Evolutionary conservation across 1,284 basidiomycete species (phyloP).

Genomic region (Microbotryum saponariae): DNA sequence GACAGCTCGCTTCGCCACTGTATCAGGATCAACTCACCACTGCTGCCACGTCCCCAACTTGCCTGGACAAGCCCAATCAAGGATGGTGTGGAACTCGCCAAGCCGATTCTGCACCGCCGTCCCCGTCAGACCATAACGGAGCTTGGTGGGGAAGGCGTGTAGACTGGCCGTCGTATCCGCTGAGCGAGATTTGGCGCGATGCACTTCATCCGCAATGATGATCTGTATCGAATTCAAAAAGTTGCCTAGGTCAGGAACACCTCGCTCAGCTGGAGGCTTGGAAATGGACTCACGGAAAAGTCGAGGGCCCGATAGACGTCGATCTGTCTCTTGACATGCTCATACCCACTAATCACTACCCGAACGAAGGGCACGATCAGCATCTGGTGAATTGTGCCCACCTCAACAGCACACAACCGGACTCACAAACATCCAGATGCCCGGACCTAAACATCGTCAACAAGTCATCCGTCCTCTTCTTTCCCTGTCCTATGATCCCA

Average conservation of each 20-base stretch:
- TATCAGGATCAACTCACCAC: slow-evolving; percentile 56
- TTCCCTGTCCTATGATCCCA: slow-evolving; percentile 90
- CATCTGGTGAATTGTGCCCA: slow-evolving; percentile 44
- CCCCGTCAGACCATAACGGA: slow-evolving; percentile 68
- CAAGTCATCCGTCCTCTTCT: slow-evolving; percentile 88
- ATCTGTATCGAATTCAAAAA: slow-evolving; percentile 49
- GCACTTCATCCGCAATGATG: slow-evolving; percentile 73
- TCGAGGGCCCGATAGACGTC: slow-evolving; percentile 54
- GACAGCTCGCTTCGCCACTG: slow-evolving; percentile 51
- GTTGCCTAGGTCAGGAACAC: slow-evolving; percentile 6
- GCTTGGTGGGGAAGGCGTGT: slow-evolving; percentile 54
- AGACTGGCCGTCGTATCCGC: slow-evolving; percentile 57
- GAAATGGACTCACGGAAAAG: slow-evolving; percentile 25
- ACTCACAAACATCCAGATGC: slow-evolving; percentile 18
- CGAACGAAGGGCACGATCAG: slow-evolving; percentile 10
- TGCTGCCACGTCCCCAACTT: slow-evolving; percentile 56
- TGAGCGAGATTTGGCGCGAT: slow-evolving; percentile 65
- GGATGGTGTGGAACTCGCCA: slow-evolving; percentile 70
- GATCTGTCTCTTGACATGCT: slow-evolving; percentile 59
- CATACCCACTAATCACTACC: slow-evolving; percentile 63
- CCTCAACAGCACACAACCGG: background rate
- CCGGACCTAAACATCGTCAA: slow-evolving; percentile 74
- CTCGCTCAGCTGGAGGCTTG: slow-evolving; percentile 7
- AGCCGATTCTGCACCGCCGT: slow-evolving; percentile 80
- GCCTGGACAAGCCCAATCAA: slow-evolving; percentile 71